phyloP scores from a whole-genome alignment of 2,329 filamentous ascomycete species.

The Podosphaera fusca region DNA sequence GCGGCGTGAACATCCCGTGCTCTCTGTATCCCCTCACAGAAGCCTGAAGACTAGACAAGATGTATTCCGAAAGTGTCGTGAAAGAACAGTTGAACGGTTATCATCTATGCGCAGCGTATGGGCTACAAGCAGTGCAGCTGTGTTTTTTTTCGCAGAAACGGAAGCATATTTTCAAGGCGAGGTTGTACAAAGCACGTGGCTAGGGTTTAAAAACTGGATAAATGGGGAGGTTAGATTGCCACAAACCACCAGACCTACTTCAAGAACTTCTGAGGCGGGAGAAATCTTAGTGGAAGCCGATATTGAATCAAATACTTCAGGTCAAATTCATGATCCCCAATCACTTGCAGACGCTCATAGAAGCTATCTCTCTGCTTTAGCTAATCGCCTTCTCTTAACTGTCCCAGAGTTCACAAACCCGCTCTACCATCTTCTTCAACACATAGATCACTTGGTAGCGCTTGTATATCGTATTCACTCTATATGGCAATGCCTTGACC shows the following conservation, averaged over 20 bases:
- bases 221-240: constrained; percentile 14
- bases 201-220: constrained; percentile 58
- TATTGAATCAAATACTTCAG: constrained; percentile 7
- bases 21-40: constrained; percentile 39
- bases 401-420: constrained; percentile 37
- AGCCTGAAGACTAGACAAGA: constrained; percentile 35
- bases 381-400: constrained; percentile 42
- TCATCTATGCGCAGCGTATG: constrained; percentile 59
- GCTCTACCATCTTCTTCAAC: constrained; percentile 42
- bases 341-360: constrained; percentile 60
- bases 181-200: constrained; percentile 61
- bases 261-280: constrained; percentile 2
- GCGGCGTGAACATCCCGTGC: constrained; percentile 53
- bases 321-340: constrained; percentile 49
- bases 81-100: constrained; percentile 38
- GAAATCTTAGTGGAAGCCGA: constrained; percentile 20
- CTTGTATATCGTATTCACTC: constrained; percentile 52
- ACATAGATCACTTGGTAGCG: constrained; percentile 63
- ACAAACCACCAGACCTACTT: constrained; percentile 2
- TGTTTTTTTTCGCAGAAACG: constrained; percentile 76
- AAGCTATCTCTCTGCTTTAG: constrained; percentile 47
- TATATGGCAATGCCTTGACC: constrained; percentile 56
- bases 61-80: constrained; percentile 36
- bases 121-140: constrained; percentile 68
- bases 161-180: constrained; percentile 79